These are phyloP conservation scores for Fraxinus floribunda DNA, from an alignment of 305 asterid species.

Conservation along the genomic window DNA sequence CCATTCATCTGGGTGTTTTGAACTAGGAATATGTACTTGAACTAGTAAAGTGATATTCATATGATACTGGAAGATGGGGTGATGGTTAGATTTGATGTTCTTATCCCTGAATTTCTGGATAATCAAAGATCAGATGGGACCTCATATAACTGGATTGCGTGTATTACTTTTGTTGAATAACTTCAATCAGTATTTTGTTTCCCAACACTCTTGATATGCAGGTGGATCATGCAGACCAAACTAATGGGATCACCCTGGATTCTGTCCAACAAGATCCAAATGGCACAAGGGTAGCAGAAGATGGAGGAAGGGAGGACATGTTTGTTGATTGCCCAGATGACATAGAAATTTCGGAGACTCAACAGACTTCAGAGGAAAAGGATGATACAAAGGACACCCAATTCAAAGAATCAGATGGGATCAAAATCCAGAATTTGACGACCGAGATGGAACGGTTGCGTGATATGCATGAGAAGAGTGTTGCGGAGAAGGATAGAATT, in stretches of 20 bases:
- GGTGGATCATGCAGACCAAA: slow-evolving; percentile 35
- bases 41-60: slow-evolving; percentile 12
- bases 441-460: slow-evolving; percentile 64
- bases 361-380: slow-evolving; percentile 51
- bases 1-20: slow-evolving; percentile 7
- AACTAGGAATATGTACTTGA: not conserved
- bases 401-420: slow-evolving; percentile 46
- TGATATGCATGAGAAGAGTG: slow-evolving; percentile 53
- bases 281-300: slow-evolving; percentile 55
- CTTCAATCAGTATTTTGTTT: slow-evolving; percentile 25
- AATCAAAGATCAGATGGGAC: not conserved
- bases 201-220: slow-evolving; percentile 33
- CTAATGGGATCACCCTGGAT: slow-evolving; percentile 29
- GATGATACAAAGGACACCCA: slow-evolving; percentile 40
- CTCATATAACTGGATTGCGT: not conserved
- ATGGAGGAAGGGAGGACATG: slow-evolving; percentile 74
- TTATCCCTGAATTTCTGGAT: not conserved
- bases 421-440: slow-evolving; percentile 41
- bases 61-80: not conserved
- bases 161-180: slow-evolving; percentile 16
- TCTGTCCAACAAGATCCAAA: slow-evolving; percentile 35
- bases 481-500: slow-evolving; percentile 53
- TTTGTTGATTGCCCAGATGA: slow-evolving; percentile 98
- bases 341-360: slow-evolving; percentile 71
- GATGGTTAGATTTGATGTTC: not conserved